Evolutionary conservation across 345 rosid species (phyloP).

Genomic region (Cardamine chenopodiifolia): DNA sequence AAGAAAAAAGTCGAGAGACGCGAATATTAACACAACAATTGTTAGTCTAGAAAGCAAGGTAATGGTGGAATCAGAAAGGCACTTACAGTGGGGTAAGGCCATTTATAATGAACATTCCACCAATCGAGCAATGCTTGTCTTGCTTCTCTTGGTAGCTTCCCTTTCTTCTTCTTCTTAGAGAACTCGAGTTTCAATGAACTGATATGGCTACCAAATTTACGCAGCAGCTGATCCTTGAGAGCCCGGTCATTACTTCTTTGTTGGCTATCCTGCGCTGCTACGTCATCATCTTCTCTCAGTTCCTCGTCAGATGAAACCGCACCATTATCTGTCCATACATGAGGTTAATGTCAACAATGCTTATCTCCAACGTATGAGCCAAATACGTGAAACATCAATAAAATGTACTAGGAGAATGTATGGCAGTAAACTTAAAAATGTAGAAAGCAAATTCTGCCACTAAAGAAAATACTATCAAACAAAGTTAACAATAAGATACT

Average conservation of each 20-base stretch:
- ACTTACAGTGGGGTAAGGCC: constrained; percentile 88
- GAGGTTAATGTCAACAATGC: not conserved
- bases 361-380: not conserved
- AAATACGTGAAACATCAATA: not conserved
- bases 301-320: constrained; percentile 72
- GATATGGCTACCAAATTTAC: constrained; percentile 70
- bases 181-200: constrained; percentile 75
- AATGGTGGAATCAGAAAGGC: not conserved
- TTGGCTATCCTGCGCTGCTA: constrained; percentile 48
- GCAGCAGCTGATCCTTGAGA: constrained; percentile 65
- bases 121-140: constrained; percentile 70
- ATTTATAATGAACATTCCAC: constrained; percentile 79
- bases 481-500: not conserved
- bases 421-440: not conserved
- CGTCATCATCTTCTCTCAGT: constrained; percentile 59
- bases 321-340: constrained; percentile 52
- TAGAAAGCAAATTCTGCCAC: not conserved
- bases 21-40: not conserved
- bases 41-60: not conserved
- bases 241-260: constrained; percentile 56
- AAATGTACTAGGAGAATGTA: not conserved
- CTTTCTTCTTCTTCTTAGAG: constrained; percentile 85
- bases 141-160: constrained; percentile 80
- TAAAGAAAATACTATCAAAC: not conserved
- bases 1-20: not conserved